A percentile compares a stretch with the other conserved stretches of the same genome.
Evolutionary conservation across 2,329 filamentous ascomycete species (phyloP).

Genomic region (Penicillium sp.): DNA sequence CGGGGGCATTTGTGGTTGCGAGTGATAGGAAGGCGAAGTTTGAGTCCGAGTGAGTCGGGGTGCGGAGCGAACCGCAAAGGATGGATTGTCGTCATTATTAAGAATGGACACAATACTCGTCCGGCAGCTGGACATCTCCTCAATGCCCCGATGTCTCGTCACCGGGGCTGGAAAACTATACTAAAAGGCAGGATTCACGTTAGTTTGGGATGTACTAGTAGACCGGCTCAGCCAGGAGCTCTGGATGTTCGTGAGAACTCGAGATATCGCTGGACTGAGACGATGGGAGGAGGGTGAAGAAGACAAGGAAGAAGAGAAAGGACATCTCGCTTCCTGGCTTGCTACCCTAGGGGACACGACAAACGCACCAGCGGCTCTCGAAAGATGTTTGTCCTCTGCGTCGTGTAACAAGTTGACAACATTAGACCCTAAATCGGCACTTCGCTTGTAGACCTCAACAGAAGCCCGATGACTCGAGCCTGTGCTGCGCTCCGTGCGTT

Average conservation of each 20-base stretch:
- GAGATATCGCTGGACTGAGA: constrained; percentile 3
- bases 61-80: constrained; percentile 45
- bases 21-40: constrained; percentile 23
- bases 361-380: constrained; percentile 33
- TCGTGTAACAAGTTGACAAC: constrained; percentile 38
- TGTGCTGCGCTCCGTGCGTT: constrained; percentile 1
- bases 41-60: constrained; percentile 23
- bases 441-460: constrained; percentile 23
- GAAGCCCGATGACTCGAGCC: constrained; percentile 22
- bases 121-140: constrained; percentile 36
- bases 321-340: constrained; percentile 9
- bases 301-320: constrained; percentile 9
- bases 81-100: constrained; percentile 51
- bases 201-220: constrained; percentile 10
- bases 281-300: constrained; percentile 1
- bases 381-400: constrained; percentile 36
- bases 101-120: constrained; percentile 46
- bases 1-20: constrained; percentile 22
- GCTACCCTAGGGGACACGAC: constrained; percentile 9
- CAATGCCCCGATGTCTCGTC: constrained; percentile 13
- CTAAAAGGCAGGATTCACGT: constrained; percentile 14
- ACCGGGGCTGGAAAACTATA: constrained; percentile 22
- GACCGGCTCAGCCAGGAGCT: constrained; percentile 6
- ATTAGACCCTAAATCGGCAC: constrained; percentile 30
- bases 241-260: constrained; percentile 7